phyloP scores from a whole-genome alignment of 129 eudicot species.

The Pseudognaphalium luteoalbum region DNA sequence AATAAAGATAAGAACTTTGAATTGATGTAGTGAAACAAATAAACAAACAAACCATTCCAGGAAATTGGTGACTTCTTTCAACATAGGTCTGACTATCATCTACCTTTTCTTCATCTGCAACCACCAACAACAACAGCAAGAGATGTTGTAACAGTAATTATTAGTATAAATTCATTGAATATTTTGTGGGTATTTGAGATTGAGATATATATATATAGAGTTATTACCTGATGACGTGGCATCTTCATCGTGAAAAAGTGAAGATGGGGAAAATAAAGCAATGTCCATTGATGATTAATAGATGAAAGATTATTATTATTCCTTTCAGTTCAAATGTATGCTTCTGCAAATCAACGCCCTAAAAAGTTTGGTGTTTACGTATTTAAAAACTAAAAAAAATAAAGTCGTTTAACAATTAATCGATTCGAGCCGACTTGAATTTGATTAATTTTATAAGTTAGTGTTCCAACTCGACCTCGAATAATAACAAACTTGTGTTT shows the following conservation, averaged over 20 bases:
- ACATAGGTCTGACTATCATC: conserved; percentile 53
- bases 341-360: too few relatives aligned
- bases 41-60: conserved; percentile 55
- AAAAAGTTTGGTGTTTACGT: too few relatives aligned
- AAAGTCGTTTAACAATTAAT: too few relatives aligned
- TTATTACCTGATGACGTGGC: conserved; percentile 52
- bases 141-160: neutral
- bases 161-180: neutral
- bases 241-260: conserved; percentile 66
- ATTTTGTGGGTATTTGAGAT: neutral
- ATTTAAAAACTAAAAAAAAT: too few relatives aligned
- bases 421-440: too few relatives aligned
- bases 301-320: too few relatives aligned
- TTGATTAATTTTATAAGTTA: too few relatives aligned
- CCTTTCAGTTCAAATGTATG: too few relatives aligned
- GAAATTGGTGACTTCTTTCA: conserved; percentile 85
- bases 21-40: neutral
- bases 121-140: neutral
- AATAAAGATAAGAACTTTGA: too few relatives aligned
- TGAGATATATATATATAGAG: neutral
- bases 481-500: too few relatives aligned
- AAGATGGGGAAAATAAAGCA: conserved; percentile 91
- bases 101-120: conserved; percentile 58
- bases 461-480: too few relatives aligned
- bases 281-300: conserved; percentile 58